Base-by-base conservation (phyloP, 2,329 filamentous ascomycete species). In the Sporothrix variecibatus region DNA sequence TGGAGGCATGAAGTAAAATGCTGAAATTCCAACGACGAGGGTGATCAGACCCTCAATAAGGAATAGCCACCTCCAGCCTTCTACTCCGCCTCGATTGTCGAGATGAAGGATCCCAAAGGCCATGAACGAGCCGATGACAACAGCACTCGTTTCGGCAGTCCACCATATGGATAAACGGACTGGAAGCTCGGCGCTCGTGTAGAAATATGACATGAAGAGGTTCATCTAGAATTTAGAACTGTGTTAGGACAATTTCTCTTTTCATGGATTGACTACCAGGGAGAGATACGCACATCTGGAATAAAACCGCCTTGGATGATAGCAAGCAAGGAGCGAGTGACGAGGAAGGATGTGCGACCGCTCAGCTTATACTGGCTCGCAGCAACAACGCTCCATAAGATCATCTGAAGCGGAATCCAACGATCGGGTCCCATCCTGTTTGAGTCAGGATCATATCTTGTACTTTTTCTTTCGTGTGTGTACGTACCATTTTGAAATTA, bases 321-420 rank as follows among this genome's bases (percentile, higher is more conserved):
- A 0, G 82, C 85, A 0, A 86, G 77, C 4, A 86, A 77, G 0
- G 81, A 79, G 15, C 84, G 80, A 6, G 80, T 82, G 20, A 79
- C 78, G 0, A 86, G 77, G 74, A 85, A 86, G 0, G 82, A 83
- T 0, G 78, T 76, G 20, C 82, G 78, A 0, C 84, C 83, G 0
- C 75, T 78, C 1, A 86, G 77, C 79, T 81, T 83, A 69, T 81
- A 85, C 78, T 89, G 87, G 73, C 81, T 82, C 9, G 81, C 80
- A 0, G 88, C 85, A 5, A 89, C 85, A 4, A 89, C 76, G 76
- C 86, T 88, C 87, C 87, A 89, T 3, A 85, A 82, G 7, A 85
- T 81, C 82, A 91, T 88, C 77, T 89, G 87, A 69, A 86, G 81
- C 0, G 89, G 89, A 69, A 90, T 89, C 88, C 87, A 90, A 34